Percentiles rank a stretch among this genome's conserved stretches.
Conservation (phyloP, 73 alveolate genomes). For the Paramecium primaurelia region DNA sequence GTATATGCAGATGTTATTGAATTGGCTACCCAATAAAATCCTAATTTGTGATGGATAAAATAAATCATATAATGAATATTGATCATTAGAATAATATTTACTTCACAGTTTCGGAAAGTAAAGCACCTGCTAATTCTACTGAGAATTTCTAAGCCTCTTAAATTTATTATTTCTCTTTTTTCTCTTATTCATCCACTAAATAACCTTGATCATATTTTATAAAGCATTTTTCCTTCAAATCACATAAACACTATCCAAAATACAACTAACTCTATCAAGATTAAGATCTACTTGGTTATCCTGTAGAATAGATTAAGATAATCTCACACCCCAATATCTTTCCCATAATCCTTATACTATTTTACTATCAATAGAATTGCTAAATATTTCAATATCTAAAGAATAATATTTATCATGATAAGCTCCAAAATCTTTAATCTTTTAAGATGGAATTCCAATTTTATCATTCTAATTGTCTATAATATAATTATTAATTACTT, state of each 20-base stretch:
- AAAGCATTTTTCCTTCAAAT: constrained; percentile 7
- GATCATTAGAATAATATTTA: not conserved
- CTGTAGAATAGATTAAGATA: not conserved
- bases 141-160: not conserved
- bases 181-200: not conserved
- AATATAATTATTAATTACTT: not conserved
- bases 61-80: not conserved
- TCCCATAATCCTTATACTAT: not conserved
- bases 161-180: not conserved
- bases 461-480: not conserved
- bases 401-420: constrained; percentile 33
- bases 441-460: not conserved
- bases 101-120: not conserved
- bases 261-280: not conserved
- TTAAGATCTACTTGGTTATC: not conserved
- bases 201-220: not conserved
- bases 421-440: constrained; percentile 36
- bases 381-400: not conserved
- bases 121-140: not conserved
- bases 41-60: not conserved
- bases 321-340: constrained; percentile 1
- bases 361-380: not conserved
- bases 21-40: not conserved
- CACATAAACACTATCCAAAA: not conserved
- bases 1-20: not conserved